A percentile compares a stretch with the other conserved stretches of the same genome.
Evolutionary conservation across 2,329 filamentous ascomycete genomes (phyloP).

Genomic region (Paraconiothyrium sp.): DNA sequence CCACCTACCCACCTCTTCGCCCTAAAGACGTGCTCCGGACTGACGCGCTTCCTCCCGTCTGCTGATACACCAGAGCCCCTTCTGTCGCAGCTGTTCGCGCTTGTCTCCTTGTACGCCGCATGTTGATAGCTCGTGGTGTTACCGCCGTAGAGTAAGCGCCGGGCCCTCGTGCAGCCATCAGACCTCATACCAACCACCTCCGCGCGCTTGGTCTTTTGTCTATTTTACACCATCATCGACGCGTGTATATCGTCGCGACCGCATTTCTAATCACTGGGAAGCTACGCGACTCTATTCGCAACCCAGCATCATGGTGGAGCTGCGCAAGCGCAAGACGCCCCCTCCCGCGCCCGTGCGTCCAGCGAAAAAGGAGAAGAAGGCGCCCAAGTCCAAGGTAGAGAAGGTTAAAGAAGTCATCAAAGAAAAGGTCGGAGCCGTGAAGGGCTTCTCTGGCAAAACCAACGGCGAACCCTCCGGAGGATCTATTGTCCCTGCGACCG

Average conservation of each 20-base stretch:
- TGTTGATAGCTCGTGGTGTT: background rate
- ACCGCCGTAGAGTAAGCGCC: conserved; percentile 27
- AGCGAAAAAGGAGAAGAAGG: conserved; percentile 61
- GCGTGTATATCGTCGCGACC: conserved; percentile 29
- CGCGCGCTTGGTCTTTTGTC: conserved; percentile 16
- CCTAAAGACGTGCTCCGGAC: conserved; percentile 9
- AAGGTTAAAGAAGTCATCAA: conserved; percentile 45
- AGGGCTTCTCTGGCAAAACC: conserved; percentile 33
- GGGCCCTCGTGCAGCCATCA: conserved; percentile 20
- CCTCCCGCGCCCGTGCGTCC: conserved; percentile 59
- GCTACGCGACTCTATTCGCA: conserved; percentile 34
- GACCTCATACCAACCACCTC: conserved; percentile 26
- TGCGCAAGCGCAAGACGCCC: conserved; percentile 70
- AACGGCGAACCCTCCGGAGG: conserved; percentile 38
- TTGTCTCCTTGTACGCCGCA: conserved; percentile 8
- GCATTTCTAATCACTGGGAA: conserved; percentile 31
- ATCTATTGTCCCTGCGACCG: conserved; percentile 24
- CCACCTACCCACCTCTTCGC: conserved; percentile 4
- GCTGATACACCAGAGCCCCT: conserved; percentile 4
- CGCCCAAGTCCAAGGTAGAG: conserved; percentile 45
- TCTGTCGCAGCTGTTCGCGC: background rate
- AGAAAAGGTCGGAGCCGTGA: conserved; percentile 42
- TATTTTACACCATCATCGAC: conserved; percentile 13
- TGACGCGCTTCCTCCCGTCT: conserved; percentile 16
- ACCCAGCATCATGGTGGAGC: conserved; percentile 61